These are phyloP conservation scores for Fraxinus floribunda DNA, from an alignment of 305 asterid species.

Conservation along the genomic window DNA sequence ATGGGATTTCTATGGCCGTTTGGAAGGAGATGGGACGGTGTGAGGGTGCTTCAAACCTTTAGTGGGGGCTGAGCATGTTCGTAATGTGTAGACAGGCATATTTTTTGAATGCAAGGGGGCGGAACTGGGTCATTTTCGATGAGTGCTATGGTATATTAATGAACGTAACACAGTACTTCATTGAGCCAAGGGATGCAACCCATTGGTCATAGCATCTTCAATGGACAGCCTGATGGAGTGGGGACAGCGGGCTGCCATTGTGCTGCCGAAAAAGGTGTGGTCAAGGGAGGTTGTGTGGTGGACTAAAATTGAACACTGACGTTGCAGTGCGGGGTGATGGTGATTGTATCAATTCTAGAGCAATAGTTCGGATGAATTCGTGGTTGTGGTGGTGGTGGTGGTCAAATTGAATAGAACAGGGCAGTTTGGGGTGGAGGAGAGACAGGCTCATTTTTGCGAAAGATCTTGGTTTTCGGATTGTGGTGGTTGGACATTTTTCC, in stretches of 20 bases:
- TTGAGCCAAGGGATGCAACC: background rate
- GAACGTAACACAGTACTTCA: background rate
- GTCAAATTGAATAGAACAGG: no score
- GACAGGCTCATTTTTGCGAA: no score
- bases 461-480: background rate
- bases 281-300: background rate
- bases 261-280: background rate
- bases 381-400: background rate
- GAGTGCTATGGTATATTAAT: no score
- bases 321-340: background rate
- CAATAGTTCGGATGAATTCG: background rate
- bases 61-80: no score
- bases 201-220: background rate
- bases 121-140: no score
- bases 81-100: no score
- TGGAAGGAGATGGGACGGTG: no score
- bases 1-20: no score
- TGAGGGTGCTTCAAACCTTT: no score
- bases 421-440: background rate
- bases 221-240: no score
- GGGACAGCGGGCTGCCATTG: background rate
- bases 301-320: background rate
- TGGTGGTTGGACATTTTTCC: no score
- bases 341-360: background rate
- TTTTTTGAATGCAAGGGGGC: no score